Evolutionary conservation across 306 rosid genomes (phyloP).

Genomic region (Inga leiocalycina): DNA sequence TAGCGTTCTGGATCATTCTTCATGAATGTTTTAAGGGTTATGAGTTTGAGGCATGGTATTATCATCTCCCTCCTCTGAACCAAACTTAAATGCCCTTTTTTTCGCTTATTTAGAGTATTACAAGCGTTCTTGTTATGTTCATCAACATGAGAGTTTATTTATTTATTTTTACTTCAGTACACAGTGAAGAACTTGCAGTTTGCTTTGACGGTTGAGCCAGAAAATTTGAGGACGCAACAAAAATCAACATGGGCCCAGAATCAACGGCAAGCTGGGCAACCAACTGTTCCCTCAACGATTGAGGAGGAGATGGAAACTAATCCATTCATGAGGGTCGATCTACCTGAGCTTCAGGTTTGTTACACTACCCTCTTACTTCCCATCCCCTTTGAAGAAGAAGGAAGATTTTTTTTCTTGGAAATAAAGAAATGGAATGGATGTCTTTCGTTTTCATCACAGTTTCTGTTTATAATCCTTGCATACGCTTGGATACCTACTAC

Average conservation of each 20-base stretch:
- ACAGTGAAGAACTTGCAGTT: constrained; percentile 16
- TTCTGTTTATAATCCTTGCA: no score
- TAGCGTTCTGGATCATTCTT: no score
- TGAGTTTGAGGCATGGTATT: no score
- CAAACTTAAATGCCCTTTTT: no score
- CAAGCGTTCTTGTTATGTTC: not conserved
- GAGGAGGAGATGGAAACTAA: constrained; percentile 79
- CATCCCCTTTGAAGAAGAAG: not conserved
- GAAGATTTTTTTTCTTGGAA: not conserved
- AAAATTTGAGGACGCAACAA: constrained; percentile 34
- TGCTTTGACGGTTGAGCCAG: constrained; percentile 21
- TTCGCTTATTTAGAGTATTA: not conserved
- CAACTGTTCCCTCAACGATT: constrained; percentile 79
- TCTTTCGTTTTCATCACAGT: not conserved
- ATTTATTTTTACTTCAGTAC: not conserved
- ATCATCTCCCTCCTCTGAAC: no score
- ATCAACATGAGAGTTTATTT: not conserved
- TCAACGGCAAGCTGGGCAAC: constrained; percentile 63
- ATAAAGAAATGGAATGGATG: not conserved
- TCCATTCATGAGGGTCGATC: constrained; percentile 82
- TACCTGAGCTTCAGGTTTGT: constrained; percentile 74
- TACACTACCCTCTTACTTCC: constrained; percentile 15
- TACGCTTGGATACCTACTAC: not conserved
- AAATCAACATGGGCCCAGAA: constrained; percentile 80
- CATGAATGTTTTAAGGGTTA: no score